Conservation (phyloP, 2,329 filamentous ascomycete genomes). For the Rutstroemia sp. region DNA sequence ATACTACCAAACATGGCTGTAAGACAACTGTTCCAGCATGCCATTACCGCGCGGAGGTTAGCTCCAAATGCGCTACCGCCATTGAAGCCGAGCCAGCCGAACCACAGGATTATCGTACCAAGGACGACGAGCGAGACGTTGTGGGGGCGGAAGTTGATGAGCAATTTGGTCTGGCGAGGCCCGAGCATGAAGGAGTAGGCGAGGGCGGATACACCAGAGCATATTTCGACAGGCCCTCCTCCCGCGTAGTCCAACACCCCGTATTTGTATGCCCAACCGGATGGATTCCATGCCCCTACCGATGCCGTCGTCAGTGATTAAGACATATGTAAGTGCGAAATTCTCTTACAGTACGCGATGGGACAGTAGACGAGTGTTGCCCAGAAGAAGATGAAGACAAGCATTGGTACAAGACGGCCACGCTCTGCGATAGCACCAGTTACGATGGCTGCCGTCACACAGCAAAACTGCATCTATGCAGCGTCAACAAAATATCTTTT, state of each 20-base stretch:
- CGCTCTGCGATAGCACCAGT: slow-evolving; percentile 91
- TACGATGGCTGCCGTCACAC: slow-evolving; percentile 83
- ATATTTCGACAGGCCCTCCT: slow-evolving; percentile 95
- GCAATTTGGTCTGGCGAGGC: slow-evolving; percentile 96
- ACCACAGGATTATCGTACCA: slow-evolving; percentile 93
- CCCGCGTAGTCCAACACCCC: slow-evolving; percentile 95
- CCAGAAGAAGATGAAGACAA: slow-evolving; percentile 97
- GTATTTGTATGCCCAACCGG: slow-evolving; percentile 87
- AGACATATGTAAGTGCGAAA: too few species aligned
- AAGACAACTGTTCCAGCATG: slow-evolving; percentile 91
- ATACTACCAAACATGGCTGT: slow-evolving; percentile 79
- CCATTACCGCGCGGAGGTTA: slow-evolving; percentile 89
- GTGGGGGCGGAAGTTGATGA: slow-evolving; percentile 98
- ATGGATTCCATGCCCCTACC: slow-evolving; percentile 72
- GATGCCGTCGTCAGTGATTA: too few species aligned
- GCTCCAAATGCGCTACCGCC: slow-evolving; percentile 90
- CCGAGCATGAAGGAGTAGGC: slow-evolving; percentile 96
- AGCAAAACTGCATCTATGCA: slow-evolving; percentile 88
- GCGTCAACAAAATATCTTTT: not conserved
- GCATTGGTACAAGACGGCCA: slow-evolving; percentile 82
- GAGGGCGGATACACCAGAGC: slow-evolving; percentile 83
- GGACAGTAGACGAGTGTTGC: slow-evolving; percentile 97
- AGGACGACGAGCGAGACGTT: slow-evolving; percentile 97
- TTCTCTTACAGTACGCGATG: slow-evolving; percentile 65
- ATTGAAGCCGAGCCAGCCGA: slow-evolving; percentile 98